Conservation (phyloP, 1,139 yeast genomes). For the Candida pseudoviswanathii region DNA sequence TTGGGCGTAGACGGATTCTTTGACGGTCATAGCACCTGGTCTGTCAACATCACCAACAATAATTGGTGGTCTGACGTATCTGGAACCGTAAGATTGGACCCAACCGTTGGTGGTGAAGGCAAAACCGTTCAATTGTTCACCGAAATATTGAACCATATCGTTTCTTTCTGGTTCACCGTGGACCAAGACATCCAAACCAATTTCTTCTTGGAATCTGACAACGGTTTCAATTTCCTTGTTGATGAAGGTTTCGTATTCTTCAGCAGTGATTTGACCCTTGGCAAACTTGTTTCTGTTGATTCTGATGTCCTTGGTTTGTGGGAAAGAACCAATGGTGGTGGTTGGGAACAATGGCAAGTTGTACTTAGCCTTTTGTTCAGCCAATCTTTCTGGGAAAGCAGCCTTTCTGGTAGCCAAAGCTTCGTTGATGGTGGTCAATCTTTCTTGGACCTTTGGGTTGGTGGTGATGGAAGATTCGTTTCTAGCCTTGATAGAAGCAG, state of each 20-base stretch:
- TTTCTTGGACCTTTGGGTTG: conserved; percentile 86
- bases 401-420: conserved; percentile 82
- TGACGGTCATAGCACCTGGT: conserved; percentile 97
- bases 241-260: conserved; percentile 94
- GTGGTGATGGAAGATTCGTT: conserved; percentile 84
- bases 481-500: conserved; percentile 85
- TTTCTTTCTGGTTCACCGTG: conserved; percentile 99
- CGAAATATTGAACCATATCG: conserved; percentile 99
- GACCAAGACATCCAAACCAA: conserved; percentile 95
- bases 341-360: conserved; percentile 99
- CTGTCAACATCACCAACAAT: conserved; percentile 99
- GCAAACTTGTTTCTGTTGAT: conserved; percentile 96
- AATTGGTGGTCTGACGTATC: conserved; percentile 99
- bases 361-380: conserved; percentile 82
- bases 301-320: conserved; percentile 99
- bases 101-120: conserved; percentile 99
- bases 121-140: conserved; percentile 97
- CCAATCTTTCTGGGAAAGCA: conserved; percentile 85
- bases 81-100: conserved; percentile 99
- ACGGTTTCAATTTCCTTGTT: conserved; percentile 94
- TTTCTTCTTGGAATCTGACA: conserved; percentile 98
- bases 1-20: conserved; percentile 99
- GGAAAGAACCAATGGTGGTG: conserved; percentile 99
- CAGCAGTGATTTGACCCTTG: conserved; percentile 94
- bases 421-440: conserved; percentile 81